Base-by-base conservation (phyloP, 805 yeast species). In the Cyberlindnera mycetangii region DNA sequence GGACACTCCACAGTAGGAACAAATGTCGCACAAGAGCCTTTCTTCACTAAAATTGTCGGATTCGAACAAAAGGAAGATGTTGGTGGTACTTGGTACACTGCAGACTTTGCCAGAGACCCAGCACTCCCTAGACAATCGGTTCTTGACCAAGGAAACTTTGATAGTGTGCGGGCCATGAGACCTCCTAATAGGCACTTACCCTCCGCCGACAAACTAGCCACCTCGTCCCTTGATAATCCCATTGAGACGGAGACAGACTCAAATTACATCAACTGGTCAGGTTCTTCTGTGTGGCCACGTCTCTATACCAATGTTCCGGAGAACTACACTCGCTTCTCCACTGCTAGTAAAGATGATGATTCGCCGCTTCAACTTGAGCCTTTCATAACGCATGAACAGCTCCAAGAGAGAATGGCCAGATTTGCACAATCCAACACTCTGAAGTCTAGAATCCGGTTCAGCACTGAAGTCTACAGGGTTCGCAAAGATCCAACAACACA, bases 21-120 rank as follows among this genome's bases (percentile, higher is more conserved):
- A 55, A 33, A 59, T 15, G n/a, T 24, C 19, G 39, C 50, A 11
- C 32, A 30, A 2, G 5, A 12, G 2, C 25, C 42, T 10, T 57
- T 55, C 18, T 68, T 68, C 43, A 54, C 60, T 8, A 57, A 62
- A 37, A 50, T 72, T 17, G 70, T 69, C 12, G 76, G 69, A 1
- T 73, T 72, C 54, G 79, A 74, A 50, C 74, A 69, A 45, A 70
- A 69, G 38, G 30, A 50, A 8, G 58, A 52, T 19, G 58, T 72
- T 22, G 79, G 78, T n/a, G 79, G 78, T 1, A 66, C 71, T 7
- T 73, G 78, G 78, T 52, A 60, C 30, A 52, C 66, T 5, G 54
- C 51, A 16, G 36, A 49, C 16, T 57, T 48, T 32, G 32, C 39
- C 6, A 36, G 51, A 5, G 66, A 60, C 35, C 56, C 56, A 12